phyloP scores from a whole-genome alignment of 1,139 yeast species.

The Pichia sp. region DNA sequence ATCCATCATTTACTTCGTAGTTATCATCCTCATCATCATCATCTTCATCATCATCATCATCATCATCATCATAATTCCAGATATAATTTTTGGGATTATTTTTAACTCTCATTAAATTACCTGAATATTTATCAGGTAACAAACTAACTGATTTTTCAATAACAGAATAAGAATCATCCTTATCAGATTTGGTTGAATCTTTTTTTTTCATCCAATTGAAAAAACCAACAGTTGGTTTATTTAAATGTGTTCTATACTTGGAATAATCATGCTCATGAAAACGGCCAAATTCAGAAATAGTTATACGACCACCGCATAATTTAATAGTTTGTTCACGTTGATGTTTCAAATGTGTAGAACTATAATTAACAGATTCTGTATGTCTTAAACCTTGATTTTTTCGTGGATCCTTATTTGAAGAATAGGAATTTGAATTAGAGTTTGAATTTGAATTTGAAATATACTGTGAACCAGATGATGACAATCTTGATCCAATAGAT shows the following conservation, averaged over 20 bases:
- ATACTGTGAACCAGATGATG: constrained; percentile 5
- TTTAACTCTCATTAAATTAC: constrained; percentile 32
- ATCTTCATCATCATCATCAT: constrained; percentile 30
- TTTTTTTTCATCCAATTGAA: constrained; percentile 31
- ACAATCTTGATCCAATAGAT: neutral
- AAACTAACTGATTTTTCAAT: constrained; percentile 34
- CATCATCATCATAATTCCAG: constrained; percentile 34
- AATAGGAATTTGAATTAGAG: too few species aligned
- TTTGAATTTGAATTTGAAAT: too few species aligned
- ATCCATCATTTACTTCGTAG: constrained; percentile 24
- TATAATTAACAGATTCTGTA: constrained; percentile 52
- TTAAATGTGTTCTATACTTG: constrained; percentile 32
- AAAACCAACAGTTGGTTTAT: constrained; percentile 24
- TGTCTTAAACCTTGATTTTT: constrained; percentile 20
- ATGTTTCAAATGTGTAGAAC: constrained; percentile 57
- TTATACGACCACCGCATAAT: constrained; percentile 27
- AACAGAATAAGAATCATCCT: constrained; percentile 24
- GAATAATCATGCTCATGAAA: constrained; percentile 34
- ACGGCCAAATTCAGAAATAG: constrained; percentile 30
- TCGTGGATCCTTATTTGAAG: constrained; percentile 2
- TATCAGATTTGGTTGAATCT: constrained; percentile 21
- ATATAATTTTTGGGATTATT: constrained; percentile 33
- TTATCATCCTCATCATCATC: constrained; percentile 23
- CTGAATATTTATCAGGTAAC: constrained; percentile 34
- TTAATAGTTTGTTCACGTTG: constrained; percentile 23